These are phyloP conservation scores for Alternaria viburni DNA, from an alignment of 2,329 filamentous ascomycete genomes.

Conservation along the genomic window DNA sequence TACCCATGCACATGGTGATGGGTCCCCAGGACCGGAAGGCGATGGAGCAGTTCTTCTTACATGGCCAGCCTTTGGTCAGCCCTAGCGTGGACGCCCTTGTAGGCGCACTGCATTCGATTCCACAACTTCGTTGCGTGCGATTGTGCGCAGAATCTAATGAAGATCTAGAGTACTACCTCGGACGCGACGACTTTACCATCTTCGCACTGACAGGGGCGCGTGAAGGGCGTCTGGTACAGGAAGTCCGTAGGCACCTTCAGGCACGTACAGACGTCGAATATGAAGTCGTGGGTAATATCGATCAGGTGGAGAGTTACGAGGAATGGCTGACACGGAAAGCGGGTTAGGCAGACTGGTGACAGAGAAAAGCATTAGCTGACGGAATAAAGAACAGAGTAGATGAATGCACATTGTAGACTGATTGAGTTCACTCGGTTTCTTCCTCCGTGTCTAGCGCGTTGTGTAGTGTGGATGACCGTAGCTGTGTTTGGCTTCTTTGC, in stretches of 20 bases:
- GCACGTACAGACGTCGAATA: background rate
- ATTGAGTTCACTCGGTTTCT: too few relatives aligned
- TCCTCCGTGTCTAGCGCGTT: background rate
- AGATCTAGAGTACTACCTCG: too few relatives aligned
- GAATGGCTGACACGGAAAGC: background rate
- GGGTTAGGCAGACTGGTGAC: too few relatives aligned
- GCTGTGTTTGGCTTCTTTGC: background rate
- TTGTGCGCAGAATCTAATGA: too few relatives aligned
- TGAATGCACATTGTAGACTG: too few relatives aligned
- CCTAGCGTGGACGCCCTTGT: background rate
- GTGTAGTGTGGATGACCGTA: background rate
- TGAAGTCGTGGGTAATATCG: rapidly evolving
- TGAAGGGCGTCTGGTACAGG: background rate
- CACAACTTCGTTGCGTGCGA: background rate
- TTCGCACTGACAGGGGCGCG: background rate
- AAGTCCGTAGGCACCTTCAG: background rate
- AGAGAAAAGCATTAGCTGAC: too few relatives aligned
- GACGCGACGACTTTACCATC: too few relatives aligned
- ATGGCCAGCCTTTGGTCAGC: background rate
- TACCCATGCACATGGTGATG: background rate
- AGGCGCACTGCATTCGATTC: background rate
- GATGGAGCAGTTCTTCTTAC: background rate
- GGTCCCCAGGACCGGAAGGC: background rate
- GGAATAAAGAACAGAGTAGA: too few relatives aligned
- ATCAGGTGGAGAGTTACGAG: background rate